Base-by-base conservation (phyloP, 495 filamentous ascomycete species). In the Oleoguttula mirabilis region DNA sequence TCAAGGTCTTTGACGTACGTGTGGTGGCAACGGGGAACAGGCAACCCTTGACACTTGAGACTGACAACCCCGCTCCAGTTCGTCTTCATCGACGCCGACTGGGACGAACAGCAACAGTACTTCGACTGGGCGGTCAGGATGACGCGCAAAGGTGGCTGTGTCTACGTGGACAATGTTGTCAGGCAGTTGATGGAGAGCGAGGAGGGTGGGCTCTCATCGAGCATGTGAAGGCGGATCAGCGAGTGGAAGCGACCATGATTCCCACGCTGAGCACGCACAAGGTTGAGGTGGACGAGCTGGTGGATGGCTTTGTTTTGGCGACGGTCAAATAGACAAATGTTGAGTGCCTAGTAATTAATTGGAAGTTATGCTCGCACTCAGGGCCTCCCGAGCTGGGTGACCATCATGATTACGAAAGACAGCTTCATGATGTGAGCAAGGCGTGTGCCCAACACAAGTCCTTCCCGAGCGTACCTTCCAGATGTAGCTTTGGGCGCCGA, bases 121-220 rank as follows among this genome's bases (percentile, higher is more conserved):
- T 71, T 73, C 41, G 48, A 67, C 15, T 50, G 61, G 57, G 66
- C 65, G 8, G 60, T 63, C 11, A 60, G 58, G 31, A 52, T 69
- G 49, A 55, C 54, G n/a, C 45, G 50, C 39, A 37, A 45, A n/a
- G 55, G 56, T 2, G 60, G 59, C 10, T 58, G 54, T 10, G 58
- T 71, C 30, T 67, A 57, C 43, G 60, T 72, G 5, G 70, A 73
- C 46, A 69, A 75, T 60, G 61, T 65, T 16, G 65, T 73, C n/a
- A 32, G 61, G 32, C 41, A 54, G 36, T 36, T 65, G 15, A 50
- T 52, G 32, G 41, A 56, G 50, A 38, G 39, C 15, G 56, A 57
- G 38, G 31, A 20, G 46, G 21, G 7, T 21, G 25, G 38, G 39
- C 38, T 8, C 27, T 53, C 45, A 58, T 69, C 6, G 69, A 67